Evolutionary conservation across 2,329 filamentous ascomycete species (phyloP).

Genomic region (Ophiosphaerella korrae): DNA sequence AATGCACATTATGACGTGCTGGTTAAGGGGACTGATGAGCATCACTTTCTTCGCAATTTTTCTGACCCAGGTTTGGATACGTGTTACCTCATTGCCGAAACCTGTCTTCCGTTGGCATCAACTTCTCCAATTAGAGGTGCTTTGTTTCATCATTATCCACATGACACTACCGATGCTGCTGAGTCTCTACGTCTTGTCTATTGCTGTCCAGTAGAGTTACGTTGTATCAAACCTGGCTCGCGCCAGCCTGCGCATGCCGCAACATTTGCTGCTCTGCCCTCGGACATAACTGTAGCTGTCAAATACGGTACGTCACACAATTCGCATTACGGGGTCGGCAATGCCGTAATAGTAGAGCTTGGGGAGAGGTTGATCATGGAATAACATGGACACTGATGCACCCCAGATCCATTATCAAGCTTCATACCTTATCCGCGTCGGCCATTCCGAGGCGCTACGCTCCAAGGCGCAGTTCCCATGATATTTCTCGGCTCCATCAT

Average conservation of each 20-base stretch:
- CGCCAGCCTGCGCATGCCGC: no score
- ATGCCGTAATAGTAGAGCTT: no score
- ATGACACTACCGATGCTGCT: background rate
- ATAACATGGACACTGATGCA: background rate
- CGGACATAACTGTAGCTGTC: background rate
- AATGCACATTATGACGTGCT: no score
- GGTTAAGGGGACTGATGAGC: background rate
- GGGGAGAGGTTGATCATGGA: background rate
- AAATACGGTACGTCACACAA: background rate
- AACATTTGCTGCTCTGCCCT: background rate
- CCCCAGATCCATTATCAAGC: conserved; percentile 1
- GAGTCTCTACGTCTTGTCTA: no score
- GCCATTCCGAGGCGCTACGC: conserved; percentile 1
- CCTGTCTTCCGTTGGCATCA: background rate
- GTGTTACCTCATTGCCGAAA: background rate
- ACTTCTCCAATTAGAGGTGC: background rate
- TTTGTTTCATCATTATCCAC: background rate
- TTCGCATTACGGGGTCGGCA: no score
- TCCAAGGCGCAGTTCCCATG: conserved; percentile 3
- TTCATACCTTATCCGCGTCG: conserved; percentile 1
- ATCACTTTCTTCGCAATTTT: background rate
- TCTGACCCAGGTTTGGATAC: background rate
- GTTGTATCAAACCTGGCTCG: no score
- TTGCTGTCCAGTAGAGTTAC: no score
- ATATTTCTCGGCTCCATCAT: conserved; percentile 2